phyloP scores from a whole-genome alignment of 2,329 filamentous ascomycete genomes.

The Colletotrichum navitas region DNA sequence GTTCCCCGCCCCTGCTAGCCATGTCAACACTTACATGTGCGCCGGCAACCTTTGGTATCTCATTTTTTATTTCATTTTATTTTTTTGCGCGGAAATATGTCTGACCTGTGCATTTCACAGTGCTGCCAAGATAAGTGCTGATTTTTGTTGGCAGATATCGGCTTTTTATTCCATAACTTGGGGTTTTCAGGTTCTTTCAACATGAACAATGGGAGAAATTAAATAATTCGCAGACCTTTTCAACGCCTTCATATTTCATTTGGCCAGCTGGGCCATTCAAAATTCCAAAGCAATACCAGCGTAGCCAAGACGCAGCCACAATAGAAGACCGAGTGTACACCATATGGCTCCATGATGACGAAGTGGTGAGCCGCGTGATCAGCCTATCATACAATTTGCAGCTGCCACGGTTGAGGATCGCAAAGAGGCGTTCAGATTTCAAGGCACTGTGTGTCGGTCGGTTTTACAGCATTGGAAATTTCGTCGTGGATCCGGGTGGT shows the following conservation, averaged over 20 bases:
- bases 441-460: not conserved
- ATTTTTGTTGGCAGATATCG: not conserved
- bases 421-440: too few relatives aligned
- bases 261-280: not conserved
- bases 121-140: not conserved
- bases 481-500: not conserved
- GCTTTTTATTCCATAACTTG: not conserved
- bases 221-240: not conserved
- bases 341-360: not conserved
- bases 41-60: conserved; percentile 5
- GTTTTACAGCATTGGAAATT: not conserved
- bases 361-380: not conserved
- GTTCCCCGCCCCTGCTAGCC: not conserved
- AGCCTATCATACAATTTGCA: not conserved
- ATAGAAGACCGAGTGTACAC: not conserved
- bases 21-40: conserved; percentile 10
- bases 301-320: not conserved
- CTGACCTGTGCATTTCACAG: not conserved
- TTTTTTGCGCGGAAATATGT: conserved; percentile 18
- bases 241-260: accelerated
- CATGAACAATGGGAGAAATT: not conserved
- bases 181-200: not conserved
- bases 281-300: too few relatives aligned
- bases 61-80: too few relatives aligned
- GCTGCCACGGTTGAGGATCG: not conserved